These are phyloP conservation scores for Porcisia deanei DNA, from an alignment of 208 protist genomes.

Conservation along the genomic window DNA sequence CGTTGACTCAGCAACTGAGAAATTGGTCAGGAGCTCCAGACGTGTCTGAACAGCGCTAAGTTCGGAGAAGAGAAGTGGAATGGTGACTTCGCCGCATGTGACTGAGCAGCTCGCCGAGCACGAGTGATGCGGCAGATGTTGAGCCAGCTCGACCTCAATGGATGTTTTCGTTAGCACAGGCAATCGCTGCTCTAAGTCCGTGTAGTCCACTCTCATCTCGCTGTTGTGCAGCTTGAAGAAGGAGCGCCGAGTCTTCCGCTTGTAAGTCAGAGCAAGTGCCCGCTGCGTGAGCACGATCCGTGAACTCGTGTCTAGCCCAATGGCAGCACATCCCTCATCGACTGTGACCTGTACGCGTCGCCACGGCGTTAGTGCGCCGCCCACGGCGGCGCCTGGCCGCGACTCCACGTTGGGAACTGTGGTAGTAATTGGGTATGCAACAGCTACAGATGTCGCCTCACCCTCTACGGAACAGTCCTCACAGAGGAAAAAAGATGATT, in stretches of 20 bases:
- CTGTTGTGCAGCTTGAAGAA: slow-evolving; percentile 26
- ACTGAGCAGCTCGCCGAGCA: slow-evolving; percentile 33
- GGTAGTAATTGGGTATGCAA: background rate
- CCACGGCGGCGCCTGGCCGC: background rate
- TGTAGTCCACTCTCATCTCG: slow-evolving; percentile 27
- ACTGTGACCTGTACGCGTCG: slow-evolving; percentile 22
- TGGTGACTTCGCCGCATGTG: slow-evolving; percentile 29
- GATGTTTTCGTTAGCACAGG: slow-evolving; percentile 26
- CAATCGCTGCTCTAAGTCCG: slow-evolving; percentile 20
- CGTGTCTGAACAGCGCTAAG: slow-evolving; percentile 19
- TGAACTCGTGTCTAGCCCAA: slow-evolving; percentile 19
- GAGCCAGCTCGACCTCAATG: slow-evolving; percentile 22
- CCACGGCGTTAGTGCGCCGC: background rate
- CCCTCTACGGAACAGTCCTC: slow-evolving; percentile 27
- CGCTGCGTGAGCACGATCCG: slow-evolving; percentile 19
- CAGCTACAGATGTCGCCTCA: background rate
- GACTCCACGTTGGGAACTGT: background rate
- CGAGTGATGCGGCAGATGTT: slow-evolving; percentile 23
- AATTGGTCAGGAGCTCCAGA: slow-evolving; percentile 26
- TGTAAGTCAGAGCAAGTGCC: slow-evolving; percentile 11
- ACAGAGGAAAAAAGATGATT: slow-evolving; percentile 19
- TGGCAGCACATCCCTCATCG: slow-evolving; percentile 19
- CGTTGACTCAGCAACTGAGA: background rate
- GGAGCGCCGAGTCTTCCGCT: slow-evolving; percentile 19
- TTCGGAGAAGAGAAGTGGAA: slow-evolving; percentile 23